Base-by-base conservation (phyloP, 1,139 yeast genomes). In the Sugiyamaella novakii region DNA sequence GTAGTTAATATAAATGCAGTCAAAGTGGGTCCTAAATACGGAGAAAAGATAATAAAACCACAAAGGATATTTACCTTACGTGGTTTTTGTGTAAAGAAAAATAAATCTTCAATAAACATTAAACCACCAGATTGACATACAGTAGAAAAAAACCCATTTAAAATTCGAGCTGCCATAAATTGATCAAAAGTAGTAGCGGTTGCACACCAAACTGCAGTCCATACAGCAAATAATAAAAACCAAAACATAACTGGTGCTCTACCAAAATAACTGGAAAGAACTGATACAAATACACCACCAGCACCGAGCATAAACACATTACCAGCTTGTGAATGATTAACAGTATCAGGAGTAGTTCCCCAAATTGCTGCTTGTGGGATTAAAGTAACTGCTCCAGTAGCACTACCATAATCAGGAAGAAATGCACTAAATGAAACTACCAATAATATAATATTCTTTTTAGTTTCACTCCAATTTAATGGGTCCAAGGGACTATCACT, bases 401-500 rank as follows among this genome's bases (percentile, higher is more conserved):
- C 52, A 30, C 49, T 45, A 25, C 52, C 52, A 29, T 49, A 49
- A 18, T 50, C 50, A 8, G 52, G 43, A 8, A 49, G 25, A 12
- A 52, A 42, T 6, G 52, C 49, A 15, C 40, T 38, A 10, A 47
- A 39, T 2, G 52, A 49, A 2, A 49, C 34, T 17, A 44, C 43
- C 29, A 47, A 21, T 49, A 57, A 50, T 21, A 50, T 48, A 36
- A 69, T 49, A 60, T 64, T 59, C 57, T 76, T 76, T 37, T 77
- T 63, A 33, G 52, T 52, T 5, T 44, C 53, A 0, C 71, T 37
- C 80, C 80, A 76, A 56, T 74, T 75, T 31, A 76, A 57, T 4
- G 80, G 78, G 59, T 76, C 79, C 52, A 76, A 72, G 15, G 79
- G 78, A 56, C 75, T 75, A 46, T 67, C 47, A 12, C 21, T 11